phyloP scores from a whole-genome alignment of 331 rosid genomes.

The Malus hybrid region DNA sequence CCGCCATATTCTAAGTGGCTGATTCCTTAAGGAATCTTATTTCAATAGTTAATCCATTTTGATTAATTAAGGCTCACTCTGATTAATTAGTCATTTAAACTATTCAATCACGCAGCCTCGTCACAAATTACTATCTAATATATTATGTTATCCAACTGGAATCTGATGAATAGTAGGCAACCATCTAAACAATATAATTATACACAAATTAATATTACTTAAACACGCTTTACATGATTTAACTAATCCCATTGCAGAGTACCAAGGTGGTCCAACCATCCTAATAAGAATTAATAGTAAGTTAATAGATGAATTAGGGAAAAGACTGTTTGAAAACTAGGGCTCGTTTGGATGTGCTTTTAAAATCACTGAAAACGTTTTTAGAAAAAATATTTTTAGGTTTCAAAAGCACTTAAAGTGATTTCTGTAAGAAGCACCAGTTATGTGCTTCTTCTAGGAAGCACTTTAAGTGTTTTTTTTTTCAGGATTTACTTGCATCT shows the following conservation, averaged over 20 bases:
- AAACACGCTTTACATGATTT: slow-evolving; percentile 16
- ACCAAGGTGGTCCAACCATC: slow-evolving; percentile 15
- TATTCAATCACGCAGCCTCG: slow-evolving; percentile 25
- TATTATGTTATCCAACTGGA: slow-evolving; percentile 13
- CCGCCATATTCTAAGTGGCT: slow-evolving; percentile 23
- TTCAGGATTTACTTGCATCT: no score
- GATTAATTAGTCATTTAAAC: background rate
- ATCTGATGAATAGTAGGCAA: slow-evolving; percentile 38
- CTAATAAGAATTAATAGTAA: slow-evolving; percentile 2
- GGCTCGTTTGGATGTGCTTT: no score
- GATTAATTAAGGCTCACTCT: slow-evolving; percentile 3
- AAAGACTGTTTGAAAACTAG: background rate
- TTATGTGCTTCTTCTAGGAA: no score
- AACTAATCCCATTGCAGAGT: background rate
- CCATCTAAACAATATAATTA: background rate
- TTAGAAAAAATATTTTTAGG: no score
- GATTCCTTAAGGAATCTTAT: slow-evolving; percentile 25
- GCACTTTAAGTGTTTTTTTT: no score
- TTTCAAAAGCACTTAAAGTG: no score
- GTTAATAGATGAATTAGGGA: background rate
- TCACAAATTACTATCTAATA: no score
- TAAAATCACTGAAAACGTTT: no score
- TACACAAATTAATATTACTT: background rate
- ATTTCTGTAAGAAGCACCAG: no score
- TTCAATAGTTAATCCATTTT: slow-evolving; percentile 10